phyloP scores from a whole-genome alignment of 2,329 filamentous ascomycete genomes.

The Sarocladiaceae sp. region DNA sequence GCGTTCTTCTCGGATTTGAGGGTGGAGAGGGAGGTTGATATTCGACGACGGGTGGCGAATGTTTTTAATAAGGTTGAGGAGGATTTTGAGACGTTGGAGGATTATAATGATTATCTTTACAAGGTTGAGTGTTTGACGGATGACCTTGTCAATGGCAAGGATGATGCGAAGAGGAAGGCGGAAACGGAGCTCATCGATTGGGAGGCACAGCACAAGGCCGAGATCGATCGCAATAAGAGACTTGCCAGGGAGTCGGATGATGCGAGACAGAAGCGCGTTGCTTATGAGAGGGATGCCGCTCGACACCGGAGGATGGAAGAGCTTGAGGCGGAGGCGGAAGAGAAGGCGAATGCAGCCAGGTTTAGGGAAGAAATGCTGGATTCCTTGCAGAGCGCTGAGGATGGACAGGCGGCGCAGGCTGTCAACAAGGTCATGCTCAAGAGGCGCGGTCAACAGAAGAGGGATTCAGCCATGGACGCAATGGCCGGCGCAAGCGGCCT shows the following conservation, averaged over 20 bases:
- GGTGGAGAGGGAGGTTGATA: conserved; percentile 91
- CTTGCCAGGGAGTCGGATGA: conserved; percentile 54
- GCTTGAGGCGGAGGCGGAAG: conserved; percentile 65
- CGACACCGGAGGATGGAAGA: conserved; percentile 56
- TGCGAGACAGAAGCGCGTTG: conserved; percentile 48
- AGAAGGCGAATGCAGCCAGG: conserved; percentile 59
- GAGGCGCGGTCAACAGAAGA: conserved; percentile 58
- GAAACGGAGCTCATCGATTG: conserved; percentile 53
- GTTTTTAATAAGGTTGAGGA: conserved; percentile 88
- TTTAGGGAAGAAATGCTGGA: conserved; percentile 67
- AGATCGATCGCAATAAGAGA: conserved; percentile 59
- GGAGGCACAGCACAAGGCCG: conserved; percentile 66
- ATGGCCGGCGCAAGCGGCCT: conserved; percentile 31
- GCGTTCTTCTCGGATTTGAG: conserved; percentile 87
- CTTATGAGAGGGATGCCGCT: conserved; percentile 63
- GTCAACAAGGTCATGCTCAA: conserved; percentile 64
- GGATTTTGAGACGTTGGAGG: conserved; percentile 79
- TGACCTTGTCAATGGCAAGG: conserved; percentile 72
- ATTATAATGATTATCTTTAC: conserved; percentile 93
- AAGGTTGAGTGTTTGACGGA: conserved; percentile 87
- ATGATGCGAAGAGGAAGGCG: conserved; percentile 52
- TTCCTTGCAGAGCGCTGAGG: conserved; percentile 58
- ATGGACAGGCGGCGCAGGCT: conserved; percentile 55
- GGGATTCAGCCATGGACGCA: conserved; percentile 30
- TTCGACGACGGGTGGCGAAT: conserved; percentile 70